Evolutionary conservation across 2,329 filamentous ascomycete species (phyloP), one percentile per base, ranked within the genome.

Genomic region (Trichoderma endophyticum): DNA sequence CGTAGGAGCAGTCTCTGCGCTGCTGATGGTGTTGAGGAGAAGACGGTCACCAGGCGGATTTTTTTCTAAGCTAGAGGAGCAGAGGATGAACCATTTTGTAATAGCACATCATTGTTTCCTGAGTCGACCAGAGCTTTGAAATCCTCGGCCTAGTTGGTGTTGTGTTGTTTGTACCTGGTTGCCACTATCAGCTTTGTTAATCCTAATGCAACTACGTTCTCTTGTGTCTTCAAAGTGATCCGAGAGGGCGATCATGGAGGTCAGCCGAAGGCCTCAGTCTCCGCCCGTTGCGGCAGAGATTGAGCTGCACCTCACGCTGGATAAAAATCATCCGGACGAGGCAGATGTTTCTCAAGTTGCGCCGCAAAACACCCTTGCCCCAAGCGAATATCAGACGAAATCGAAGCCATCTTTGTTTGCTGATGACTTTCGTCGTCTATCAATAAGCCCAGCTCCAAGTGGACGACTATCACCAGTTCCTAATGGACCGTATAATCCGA

Each of bases 361-460:
- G 14, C 34, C 59, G 11, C 71, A 39, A 26, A 59, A 28, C 6
- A 32, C 69, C 7, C 36, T 72, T 15, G 14, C 24, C 15, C 30
- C 57, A n/a, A 18, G 9, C 64, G 62, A 63, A 28, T 59, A 59
- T 63, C 63, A 66, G 12, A n/a, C 21, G 9, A 68, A 72, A 15
- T 48, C 60, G 67, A 74, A 63, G 18, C 59, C 18, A 56, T 70
- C 36, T 54, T 51, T 36, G n/a, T 60, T 61, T 5, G 51, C 59
- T 11, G 69, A 73, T 28, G 61, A 36, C 21, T 24, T 73, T 18
- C 70, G 71, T 15, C 72, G 74, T 34, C 65, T 75, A 8, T 76
- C 76, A 11, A 70, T 73, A 21, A 78, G 77, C 64, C 76, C 77
- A 26, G 69, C 75, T 6, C 74, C 71, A 14, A 76, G 74, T 39